phyloP scores from a whole-genome alignment of 495 filamentous ascomycete genomes.

The Tuber melanosporum region DNA sequence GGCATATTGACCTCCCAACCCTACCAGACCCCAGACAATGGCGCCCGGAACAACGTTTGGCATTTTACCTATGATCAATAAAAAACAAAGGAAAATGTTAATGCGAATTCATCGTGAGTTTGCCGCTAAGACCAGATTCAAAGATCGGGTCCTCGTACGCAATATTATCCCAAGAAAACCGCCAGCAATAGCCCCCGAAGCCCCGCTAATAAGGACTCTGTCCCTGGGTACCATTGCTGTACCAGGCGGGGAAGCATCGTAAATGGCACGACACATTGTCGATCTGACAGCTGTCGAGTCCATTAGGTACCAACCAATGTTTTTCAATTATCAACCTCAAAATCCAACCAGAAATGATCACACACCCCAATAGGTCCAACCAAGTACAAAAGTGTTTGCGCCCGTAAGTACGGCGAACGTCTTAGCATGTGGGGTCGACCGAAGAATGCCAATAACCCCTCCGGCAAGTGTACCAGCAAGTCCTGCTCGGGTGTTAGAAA shows the following conservation, averaged over 20 bases:
- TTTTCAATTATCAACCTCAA: neutral
- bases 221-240: constrained; percentile 23
- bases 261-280: constrained; percentile 31
- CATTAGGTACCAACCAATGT: neutral
- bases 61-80: constrained; percentile 43
- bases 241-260: constrained; percentile 11
- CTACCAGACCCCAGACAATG: constrained; percentile 59
- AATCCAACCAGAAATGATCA: constrained; percentile 18
- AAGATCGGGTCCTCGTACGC: constrained; percentile 18
- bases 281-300: constrained; percentile 21
- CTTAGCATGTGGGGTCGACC: constrained; percentile 55
- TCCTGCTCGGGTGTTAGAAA: constrained; percentile 48
- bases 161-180: constrained; percentile 32
- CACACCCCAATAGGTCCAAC: constrained; percentile 70
- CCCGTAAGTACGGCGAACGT: constrained; percentile 67
- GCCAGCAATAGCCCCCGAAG: constrained; percentile 35
- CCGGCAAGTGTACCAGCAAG: constrained; percentile 65
- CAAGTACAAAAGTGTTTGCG: constrained; percentile 72
- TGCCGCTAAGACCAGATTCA: neutral
- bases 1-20: constrained; percentile 54
- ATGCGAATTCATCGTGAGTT: neutral
- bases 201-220: constrained; percentile 32
- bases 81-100: neutral
- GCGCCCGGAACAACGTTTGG: constrained; percentile 54
- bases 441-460: constrained; percentile 59